These are phyloP conservation scores for Tilletia indica DNA, from an alignment of 1,284 basidiomycete genomes.

Conservation along the genomic window DNA sequence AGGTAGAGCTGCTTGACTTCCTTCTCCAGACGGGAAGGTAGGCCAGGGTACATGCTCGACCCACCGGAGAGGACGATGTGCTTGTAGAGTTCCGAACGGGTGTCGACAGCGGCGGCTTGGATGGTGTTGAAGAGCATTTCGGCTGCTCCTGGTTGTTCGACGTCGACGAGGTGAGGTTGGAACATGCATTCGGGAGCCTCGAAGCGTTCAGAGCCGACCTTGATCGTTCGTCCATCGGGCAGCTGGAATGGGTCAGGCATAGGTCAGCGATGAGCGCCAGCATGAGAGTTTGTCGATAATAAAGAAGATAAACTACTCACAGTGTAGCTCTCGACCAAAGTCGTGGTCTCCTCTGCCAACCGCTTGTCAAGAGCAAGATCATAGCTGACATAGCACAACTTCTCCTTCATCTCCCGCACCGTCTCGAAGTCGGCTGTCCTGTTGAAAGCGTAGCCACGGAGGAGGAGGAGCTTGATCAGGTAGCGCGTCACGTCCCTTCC, in stretches of 20 bases:
- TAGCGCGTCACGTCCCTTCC: conserved; percentile 97
- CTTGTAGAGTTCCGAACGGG: conserved; percentile 89
- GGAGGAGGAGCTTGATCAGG: conserved; percentile 93
- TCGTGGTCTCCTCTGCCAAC: conserved; percentile 92
- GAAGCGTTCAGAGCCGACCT: conserved; percentile 97
- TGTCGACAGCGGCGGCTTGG: conserved; percentile 84
- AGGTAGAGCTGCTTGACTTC: conserved; percentile 99
- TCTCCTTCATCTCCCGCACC: conserved; percentile 97
- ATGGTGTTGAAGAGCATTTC: conserved; percentile 97
- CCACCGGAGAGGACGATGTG: conserved; percentile 97
- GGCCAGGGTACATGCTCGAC: conserved; percentile 91
- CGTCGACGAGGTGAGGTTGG: conserved; percentile 95
- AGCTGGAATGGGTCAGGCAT: conserved; percentile 63
- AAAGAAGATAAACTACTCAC: conserved; percentile 59
- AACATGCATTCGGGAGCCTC: conserved; percentile 99
- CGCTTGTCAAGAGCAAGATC: conserved; percentile 92
- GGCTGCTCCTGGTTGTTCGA: conserved; percentile 95
- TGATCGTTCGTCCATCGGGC: conserved; percentile 92
- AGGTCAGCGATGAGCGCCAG: not conserved
- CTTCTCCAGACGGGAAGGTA: conserved; percentile 94
- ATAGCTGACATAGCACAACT: conserved; percentile 89
- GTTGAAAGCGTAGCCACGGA: conserved; percentile 99
- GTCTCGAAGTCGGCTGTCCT: conserved; percentile 99
- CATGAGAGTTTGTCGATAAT: not conserved
- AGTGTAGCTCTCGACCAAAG: conserved; percentile 91